Conservation (phyloP, 108 stramenopile species). For the Skeletonema potamos region DNA sequence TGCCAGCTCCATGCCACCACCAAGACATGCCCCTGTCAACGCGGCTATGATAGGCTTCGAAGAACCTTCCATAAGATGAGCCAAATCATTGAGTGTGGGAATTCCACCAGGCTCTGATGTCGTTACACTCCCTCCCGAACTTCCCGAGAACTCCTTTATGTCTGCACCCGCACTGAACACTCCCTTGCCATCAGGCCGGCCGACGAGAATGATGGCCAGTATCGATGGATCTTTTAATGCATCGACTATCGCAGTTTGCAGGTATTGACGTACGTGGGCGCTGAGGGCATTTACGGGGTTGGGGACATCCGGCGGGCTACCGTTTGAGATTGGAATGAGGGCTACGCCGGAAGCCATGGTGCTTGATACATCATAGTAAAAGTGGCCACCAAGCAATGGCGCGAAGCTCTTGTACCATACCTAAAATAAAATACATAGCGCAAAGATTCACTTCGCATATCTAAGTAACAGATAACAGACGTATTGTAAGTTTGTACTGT, state of each 20-base stretch:
- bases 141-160: slow-evolving; percentile 87
- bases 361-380: too few species aligned
- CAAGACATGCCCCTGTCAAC: slow-evolving; percentile 85
- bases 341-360: slow-evolving; percentile 9
- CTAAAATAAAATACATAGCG: too few species aligned
- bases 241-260: slow-evolving; percentile 42
- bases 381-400: too few species aligned
- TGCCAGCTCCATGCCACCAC: slow-evolving; percentile 96
- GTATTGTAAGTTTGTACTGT: not conserved
- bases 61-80: slow-evolving; percentile 62
- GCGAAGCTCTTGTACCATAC: too few species aligned
- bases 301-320: slow-evolving; percentile 10
- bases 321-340: slow-evolving; percentile 43
- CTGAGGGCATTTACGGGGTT: slow-evolving; percentile 80
- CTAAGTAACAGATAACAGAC: not conserved
- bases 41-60: slow-evolving; percentile 96
- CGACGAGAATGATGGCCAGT: slow-evolving; percentile 84
- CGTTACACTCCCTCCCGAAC: slow-evolving; percentile 11
- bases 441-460: not conserved
- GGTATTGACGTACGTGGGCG: slow-evolving; percentile 44
- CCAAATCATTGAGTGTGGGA: slow-evolving; percentile 63
- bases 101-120: slow-evolving; percentile 23
- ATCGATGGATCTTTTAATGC: slow-evolving; percentile 46
- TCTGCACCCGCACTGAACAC: slow-evolving; percentile 98
- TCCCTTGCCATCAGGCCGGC: slow-evolving; percentile 59